These are phyloP conservation scores for Phytophthora macrochlamydospora DNA, from an alignment of 352 stramenopile species.

Conservation along the genomic window DNA sequence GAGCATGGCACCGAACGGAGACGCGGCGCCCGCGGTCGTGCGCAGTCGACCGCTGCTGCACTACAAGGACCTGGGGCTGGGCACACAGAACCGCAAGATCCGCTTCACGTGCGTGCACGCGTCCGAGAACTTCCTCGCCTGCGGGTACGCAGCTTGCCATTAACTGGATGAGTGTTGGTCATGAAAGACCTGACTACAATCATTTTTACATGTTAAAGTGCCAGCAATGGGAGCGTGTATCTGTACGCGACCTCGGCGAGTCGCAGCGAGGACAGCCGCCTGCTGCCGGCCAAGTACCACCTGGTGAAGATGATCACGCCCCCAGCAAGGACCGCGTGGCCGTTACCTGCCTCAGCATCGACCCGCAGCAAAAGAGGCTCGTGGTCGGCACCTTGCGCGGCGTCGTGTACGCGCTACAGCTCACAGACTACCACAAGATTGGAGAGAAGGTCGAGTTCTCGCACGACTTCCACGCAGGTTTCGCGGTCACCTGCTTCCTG, in stretches of 20 bases:
- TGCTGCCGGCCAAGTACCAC: constrained; percentile 68
- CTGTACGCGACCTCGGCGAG: constrained; percentile 76
- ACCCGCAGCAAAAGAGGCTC: constrained; percentile 77
- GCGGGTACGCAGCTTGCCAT: constrained; percentile 48
- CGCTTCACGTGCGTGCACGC: constrained; percentile 84
- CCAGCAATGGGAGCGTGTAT: constrained; percentile 83
- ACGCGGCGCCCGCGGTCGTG: constrained; percentile 14
- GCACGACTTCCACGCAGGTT: constrained; percentile 84
- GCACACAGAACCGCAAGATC: constrained; percentile 65
- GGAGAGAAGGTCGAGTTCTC: constrained; percentile 89
- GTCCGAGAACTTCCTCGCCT: constrained; percentile 87
- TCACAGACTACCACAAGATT: constrained; percentile 88
- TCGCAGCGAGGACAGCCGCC: constrained; percentile 31
- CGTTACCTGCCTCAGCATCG: constrained; percentile 82
- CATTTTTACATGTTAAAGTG: constrained; percentile 26
- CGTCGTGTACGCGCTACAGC: constrained; percentile 80
- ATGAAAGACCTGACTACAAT: constrained; percentile 29
- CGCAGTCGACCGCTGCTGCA: constrained; percentile 70
- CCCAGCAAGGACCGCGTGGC: constrained; percentile 72
- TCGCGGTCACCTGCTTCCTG: constrained; percentile 81
- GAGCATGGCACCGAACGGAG: constrained; percentile 24
- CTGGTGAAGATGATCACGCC: constrained; percentile 89
- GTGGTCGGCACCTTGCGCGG: constrained; percentile 81
- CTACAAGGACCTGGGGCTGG: constrained; percentile 69
- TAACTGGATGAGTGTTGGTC: constrained; percentile 24